Base-by-base conservation (phyloP, 192 early-diverging fungal species). In the Coemansia sp. region DNA sequence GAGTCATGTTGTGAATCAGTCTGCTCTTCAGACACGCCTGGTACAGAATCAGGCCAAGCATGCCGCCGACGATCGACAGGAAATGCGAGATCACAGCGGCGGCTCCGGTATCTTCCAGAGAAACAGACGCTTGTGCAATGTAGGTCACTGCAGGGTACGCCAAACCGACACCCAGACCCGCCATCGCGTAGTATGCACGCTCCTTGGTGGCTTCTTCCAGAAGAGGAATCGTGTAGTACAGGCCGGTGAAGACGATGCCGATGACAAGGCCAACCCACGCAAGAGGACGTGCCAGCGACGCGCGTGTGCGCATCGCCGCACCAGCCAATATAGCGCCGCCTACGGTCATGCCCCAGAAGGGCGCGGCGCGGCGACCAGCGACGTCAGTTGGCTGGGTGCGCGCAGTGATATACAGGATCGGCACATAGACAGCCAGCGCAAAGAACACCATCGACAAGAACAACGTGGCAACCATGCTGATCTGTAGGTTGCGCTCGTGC, bases 1-100 rank as follows among this genome's bases (percentile, higher is more conserved):
- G 42, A 12, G 58, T 48, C 26, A 79, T 60, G 40, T 74, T 79
- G 26, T 33, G 23, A 18, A 79, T 79, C 33, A 79, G 61, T 0
- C 68, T 59, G 68, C 77, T 79, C 71, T 79, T 79, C 48, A 79
- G 43, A 29, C 77, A 74, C 30, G 77, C 77, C 40, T 79, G 71
- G 67, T 79, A 79, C 51, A 79, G 68, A 10, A 79, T 72, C 7
- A 79, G 64, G 15, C 77, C 77, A 9, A 79, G 67, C 77, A 79
- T 79, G 37, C 77, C 77, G 53, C 77, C 77, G 58, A 79, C 68
- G 20, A 79, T 59, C 3, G 77, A 80, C 62, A 80, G 39, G 63
- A 80, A 80, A 68, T 79, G 71, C 35, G 71, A 65, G 21, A 79
- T 45, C 3, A 70, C 68, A 6, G 77, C 71, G 33, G 77, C 77